Evolutionary conservation across 176 grass and related monocot species (phyloP).

Genomic region (Microstegium vimineum): DNA sequence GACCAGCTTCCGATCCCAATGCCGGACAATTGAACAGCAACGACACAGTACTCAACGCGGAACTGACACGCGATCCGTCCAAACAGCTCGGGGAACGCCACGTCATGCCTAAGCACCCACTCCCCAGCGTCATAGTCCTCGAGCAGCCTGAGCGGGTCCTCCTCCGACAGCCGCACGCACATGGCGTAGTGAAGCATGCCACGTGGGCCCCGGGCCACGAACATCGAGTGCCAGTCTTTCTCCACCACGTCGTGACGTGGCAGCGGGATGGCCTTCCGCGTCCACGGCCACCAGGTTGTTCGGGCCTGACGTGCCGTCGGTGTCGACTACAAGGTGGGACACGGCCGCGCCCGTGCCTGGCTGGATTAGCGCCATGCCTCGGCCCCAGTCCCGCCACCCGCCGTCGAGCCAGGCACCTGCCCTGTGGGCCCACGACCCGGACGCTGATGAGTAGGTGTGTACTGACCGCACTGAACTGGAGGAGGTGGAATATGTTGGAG

Average conservation of each 20-base stretch:
- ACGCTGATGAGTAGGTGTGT: background rate
- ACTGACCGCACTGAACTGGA: background rate
- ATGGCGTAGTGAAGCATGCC: background rate
- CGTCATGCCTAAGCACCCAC: background rate
- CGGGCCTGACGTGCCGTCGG: background rate
- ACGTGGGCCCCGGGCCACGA: background rate
- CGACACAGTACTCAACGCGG: background rate
- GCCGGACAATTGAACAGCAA: background rate
- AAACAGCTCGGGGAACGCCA: background rate
- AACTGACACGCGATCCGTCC: slow-evolving; percentile 2
- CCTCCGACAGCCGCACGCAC: background rate
- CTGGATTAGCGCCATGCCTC: background rate
- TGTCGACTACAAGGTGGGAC: background rate
- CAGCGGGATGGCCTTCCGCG: background rate
- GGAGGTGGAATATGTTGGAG: background rate
- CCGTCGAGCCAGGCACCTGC: background rate
- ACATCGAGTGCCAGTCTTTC: slow-evolving; percentile 12
- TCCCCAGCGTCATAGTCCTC: background rate
- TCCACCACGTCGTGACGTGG: background rate
- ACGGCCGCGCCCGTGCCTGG: background rate
- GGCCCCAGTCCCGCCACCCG: background rate
- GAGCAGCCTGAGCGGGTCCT: background rate
- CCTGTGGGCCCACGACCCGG: background rate
- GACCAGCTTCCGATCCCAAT: slow-evolving; percentile 2
- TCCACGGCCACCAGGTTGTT: slow-evolving; percentile 2